These are phyloP conservation scores for Rhizopogon roseolus DNA, from an alignment of 768 basidiomycete species.

Conservation along the genomic window DNA sequence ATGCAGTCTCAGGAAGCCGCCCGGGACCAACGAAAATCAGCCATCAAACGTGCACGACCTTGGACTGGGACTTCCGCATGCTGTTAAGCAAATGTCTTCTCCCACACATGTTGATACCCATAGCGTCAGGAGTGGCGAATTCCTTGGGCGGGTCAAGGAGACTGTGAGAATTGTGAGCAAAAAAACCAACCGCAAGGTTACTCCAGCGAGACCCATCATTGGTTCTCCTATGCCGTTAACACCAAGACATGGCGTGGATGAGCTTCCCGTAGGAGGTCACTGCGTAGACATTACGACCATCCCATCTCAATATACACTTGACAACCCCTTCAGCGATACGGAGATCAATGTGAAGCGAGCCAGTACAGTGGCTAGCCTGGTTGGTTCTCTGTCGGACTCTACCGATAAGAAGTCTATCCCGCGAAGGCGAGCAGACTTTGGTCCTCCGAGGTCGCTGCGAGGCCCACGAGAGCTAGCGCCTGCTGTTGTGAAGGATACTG, in stretches of 20 bases:
- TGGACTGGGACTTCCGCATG: conserved; percentile 46
- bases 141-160: conserved; percentile 55
- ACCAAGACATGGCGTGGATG: conserved; percentile 9
- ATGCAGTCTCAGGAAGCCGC: conserved; percentile 21
- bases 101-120: conserved; percentile 32
- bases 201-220: conserved; percentile 45
- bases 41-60: conserved; percentile 16
- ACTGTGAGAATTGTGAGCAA: conserved; percentile 69
- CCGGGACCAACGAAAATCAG: conserved; percentile 12
- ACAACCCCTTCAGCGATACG: conserved; percentile 39
- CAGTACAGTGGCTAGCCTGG: conserved; percentile 41
- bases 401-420: conserved; percentile 65
- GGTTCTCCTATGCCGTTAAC: conserved; percentile 50
- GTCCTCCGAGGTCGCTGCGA: conserved; percentile 47
- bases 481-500: conserved; percentile 17
- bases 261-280: conserved; percentile 26
- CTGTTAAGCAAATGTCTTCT: conserved; percentile 34
- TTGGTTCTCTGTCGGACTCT: conserved; percentile 59
- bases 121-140: conserved; percentile 62
- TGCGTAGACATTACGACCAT: conserved; percentile 26
- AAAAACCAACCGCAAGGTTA: conserved; percentile 38
- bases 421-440: conserved; percentile 64
- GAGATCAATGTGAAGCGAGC: conserved; percentile 24
- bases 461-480: conserved; percentile 22
- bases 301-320: conserved; percentile 15